Base-by-base conservation (phyloP, 2,329 filamentous ascomycete genomes). In the Coniochaeta ligniaria region DNA sequence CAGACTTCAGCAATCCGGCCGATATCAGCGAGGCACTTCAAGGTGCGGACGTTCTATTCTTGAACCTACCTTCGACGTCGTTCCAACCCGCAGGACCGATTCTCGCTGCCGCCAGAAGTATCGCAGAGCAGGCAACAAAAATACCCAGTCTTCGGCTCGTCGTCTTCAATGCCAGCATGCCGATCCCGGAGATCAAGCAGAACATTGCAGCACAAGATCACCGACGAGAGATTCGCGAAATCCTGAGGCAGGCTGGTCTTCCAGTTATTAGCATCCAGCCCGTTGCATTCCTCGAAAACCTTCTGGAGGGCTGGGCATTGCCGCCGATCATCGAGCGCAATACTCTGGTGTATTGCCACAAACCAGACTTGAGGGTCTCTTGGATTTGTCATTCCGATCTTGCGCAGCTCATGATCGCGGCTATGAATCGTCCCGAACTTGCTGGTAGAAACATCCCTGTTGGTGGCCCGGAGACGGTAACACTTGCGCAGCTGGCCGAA, bases 91-190 rank as follows among this genome's bases (percentile, higher is more conserved):
- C 63, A 0, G 76, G 69, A 1, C 87, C 82, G 0, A 78, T 81
- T 1, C 75, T 72, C 20, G 79, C 81, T 6, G 84, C 81, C 0
- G 85, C 84, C 58, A 86, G 80, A 0, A 79, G 83, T 2, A 88
- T 75, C 1, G 86, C 85, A 26, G 75, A 79, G 0, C 78, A 76
- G 60, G 84, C 80, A 0, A 87, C 81, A 1, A 81, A 78, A 0
- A 80, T 83, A 56, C 84, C 86, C 20, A 88, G 72, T 0, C 62
- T 70, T 26, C 67, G 63, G n/a, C 43, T 69, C 26, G 52, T 65
- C 14, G 61, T 68, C 9, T 68, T 69, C 63, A 69, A 69, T 63
- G 67, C 61, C 35, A 69, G 68, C 63, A 68, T 70, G 62, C 66
- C 68, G 1, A 65, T 70, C 0, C 67, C 70, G 1, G 66, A 67